These are phyloP conservation scores for Astrothelium subdiscretum DNA, from an alignment of 495 filamentous ascomycete species.

Conservation along the genomic window DNA sequence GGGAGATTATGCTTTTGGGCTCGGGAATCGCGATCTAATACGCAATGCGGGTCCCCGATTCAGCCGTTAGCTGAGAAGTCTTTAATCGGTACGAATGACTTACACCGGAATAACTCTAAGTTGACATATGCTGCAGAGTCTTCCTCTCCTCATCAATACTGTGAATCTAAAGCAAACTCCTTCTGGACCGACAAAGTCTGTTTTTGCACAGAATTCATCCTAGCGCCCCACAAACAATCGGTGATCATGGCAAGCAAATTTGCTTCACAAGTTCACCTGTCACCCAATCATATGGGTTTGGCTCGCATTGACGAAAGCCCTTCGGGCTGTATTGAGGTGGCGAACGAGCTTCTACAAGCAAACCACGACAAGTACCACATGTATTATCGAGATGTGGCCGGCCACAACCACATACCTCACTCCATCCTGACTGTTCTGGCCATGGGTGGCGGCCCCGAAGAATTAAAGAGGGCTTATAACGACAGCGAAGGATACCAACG, in stretches of 20 bases:
- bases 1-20: background rate
- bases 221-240: background rate
- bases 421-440: background rate
- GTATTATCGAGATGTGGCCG: slow-evolving; percentile 11
- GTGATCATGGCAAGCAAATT: slow-evolving; percentile 1
- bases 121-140: background rate
- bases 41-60: background rate
- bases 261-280: background rate
- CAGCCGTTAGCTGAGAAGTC: background rate
- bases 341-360: slow-evolving; percentile 5
- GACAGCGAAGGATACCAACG: slow-evolving; percentile 22
- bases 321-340: background rate
- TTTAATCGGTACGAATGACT: background rate
- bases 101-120: background rate
- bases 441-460: background rate
- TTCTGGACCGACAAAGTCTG: background rate
- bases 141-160: background rate
- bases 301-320: background rate
- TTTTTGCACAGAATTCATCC: background rate
- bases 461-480: slow-evolving; percentile 21
- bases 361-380: slow-evolving; percentile 18
- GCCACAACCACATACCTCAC: background rate
- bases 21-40: background rate
- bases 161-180: background rate
- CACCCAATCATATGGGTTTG: background rate